Conservation (phyloP, 257 asterid species). For the Solanum dulcamara region DNA sequence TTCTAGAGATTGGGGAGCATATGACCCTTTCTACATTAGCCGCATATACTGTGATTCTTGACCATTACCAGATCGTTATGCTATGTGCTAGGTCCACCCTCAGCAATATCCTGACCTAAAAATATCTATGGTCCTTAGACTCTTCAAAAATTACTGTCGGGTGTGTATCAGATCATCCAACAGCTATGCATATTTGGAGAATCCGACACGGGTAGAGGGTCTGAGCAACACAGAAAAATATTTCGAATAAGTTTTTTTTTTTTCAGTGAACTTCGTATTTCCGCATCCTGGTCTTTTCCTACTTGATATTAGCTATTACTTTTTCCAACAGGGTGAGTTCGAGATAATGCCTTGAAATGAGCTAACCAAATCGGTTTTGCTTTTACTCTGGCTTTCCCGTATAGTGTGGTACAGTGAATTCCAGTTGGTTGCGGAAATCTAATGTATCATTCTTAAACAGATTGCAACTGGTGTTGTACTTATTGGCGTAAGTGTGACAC, state of each 20-base stretch:
- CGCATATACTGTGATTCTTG: not conserved
- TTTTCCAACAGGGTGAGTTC: not conserved
- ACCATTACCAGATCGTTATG: not conserved
- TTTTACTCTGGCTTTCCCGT: not conserved
- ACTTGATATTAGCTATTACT: not conserved
- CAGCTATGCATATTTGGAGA: not conserved
- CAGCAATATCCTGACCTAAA: not conserved
- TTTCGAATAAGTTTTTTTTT: not conserved
- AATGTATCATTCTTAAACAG: not conserved
- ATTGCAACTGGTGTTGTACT: conserved; percentile 22
- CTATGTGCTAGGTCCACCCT: not conserved
- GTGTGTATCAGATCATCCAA: not conserved
- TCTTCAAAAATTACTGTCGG: not conserved
- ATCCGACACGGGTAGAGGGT: not conserved
- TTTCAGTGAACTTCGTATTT: not conserved
- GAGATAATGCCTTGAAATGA: not conserved
- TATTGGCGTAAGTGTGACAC: conserved; percentile 35
- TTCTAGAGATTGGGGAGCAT: not conserved
- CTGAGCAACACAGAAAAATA: not conserved
- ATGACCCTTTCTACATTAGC: not conserved
- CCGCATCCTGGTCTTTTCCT: not conserved
- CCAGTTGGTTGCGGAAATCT: not conserved
- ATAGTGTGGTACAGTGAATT: not conserved
- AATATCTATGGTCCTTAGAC: not conserved
- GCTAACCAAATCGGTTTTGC: not conserved